phyloP scores from a whole-genome alignment of 2,329 filamentous ascomycete species.

The Arachnopeziza araneosa region DNA sequence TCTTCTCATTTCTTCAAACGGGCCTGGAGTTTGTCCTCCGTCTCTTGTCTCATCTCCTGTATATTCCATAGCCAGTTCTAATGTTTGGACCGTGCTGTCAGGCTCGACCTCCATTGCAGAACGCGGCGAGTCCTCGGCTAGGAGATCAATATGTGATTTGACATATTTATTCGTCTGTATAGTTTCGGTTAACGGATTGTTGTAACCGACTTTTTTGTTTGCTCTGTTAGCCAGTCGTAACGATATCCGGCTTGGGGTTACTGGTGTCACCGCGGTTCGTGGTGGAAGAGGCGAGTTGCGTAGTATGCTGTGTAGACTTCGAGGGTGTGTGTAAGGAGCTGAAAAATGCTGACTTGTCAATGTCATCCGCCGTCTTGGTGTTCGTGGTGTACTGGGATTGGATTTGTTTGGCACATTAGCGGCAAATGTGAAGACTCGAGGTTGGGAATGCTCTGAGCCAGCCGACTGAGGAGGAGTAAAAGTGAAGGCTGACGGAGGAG shows the following conservation, averaged over 20 bases:
- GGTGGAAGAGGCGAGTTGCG: constrained; percentile 60
- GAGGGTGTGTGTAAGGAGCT: constrained; percentile 53
- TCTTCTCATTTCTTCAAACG: constrained; percentile 58
- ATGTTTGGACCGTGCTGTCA: constrained; percentile 34
- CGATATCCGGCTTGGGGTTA: constrained; percentile 49
- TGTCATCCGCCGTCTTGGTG: constrained; percentile 35
- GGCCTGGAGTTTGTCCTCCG: constrained; percentile 56
- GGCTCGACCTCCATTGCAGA: constrained; percentile 22
- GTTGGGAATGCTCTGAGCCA: constrained; percentile 19
- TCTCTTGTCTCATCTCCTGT: constrained; percentile 50
- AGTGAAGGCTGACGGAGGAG: constrained; percentile 20
- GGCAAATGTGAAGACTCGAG: constrained; percentile 26
- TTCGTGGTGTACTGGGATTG: constrained; percentile 32
- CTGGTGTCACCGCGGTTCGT: constrained; percentile 42
- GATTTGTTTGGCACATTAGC: constrained; percentile 15
- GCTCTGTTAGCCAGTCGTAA: constrained; percentile 46
- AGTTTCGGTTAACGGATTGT: constrained; percentile 57
- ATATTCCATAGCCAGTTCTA: constrained; percentile 48
- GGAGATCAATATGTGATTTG: constrained; percentile 57
- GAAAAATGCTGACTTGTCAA: constrained; percentile 22
- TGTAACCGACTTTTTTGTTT: constrained; percentile 49
- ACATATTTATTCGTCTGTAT: constrained; percentile 59
- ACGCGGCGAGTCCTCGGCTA: constrained; percentile 45
- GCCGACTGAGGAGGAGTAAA: constrained; percentile 32
- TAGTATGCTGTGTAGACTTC: constrained; percentile 56